Percentiles rank a stretch among this genome's conserved stretches.
These are phyloP conservation scores for Plasmopara muralis DNA, from an alignment of 352 stramenopile species.

Conservation along the genomic window DNA sequence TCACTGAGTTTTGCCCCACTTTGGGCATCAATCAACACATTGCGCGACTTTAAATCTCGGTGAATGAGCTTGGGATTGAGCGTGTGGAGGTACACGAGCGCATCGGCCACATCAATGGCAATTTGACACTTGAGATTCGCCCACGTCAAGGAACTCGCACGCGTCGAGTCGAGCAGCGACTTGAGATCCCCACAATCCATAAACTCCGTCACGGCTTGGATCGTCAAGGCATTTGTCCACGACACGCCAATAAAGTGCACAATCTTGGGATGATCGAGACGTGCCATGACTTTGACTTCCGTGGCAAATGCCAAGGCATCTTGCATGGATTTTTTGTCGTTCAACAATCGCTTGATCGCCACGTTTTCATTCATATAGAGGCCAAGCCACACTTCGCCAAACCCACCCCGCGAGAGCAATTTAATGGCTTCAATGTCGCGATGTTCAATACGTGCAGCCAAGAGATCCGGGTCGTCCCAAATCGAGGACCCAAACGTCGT, in stretches of 20 bases:
- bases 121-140: conserved; percentile 60
- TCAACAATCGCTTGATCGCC: conserved; percentile 53
- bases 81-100: conserved; percentile 66
- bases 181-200: conserved; percentile 66
- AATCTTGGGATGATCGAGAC: conserved; percentile 60
- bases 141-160: conserved; percentile 41
- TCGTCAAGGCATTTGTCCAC: conserved; percentile 53
- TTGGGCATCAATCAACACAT: conserved; percentile 56
- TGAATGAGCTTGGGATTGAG: conserved; percentile 60
- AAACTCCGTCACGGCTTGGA: conserved; percentile 59
- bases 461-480: conserved; percentile 56
- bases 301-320: conserved; percentile 51
- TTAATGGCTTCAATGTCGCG: conserved; percentile 47
- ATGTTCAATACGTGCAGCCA: conserved; percentile 53
- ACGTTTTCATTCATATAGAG: conserved; percentile 60
- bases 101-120: conserved; percentile 60
- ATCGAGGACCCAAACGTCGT: conserved; percentile 48
- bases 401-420: conserved; percentile 53
- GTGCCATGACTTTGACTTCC: conserved; percentile 52
- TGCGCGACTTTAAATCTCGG: conserved; percentile 63
- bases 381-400: conserved; percentile 64
- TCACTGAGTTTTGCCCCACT: conserved; percentile 58
- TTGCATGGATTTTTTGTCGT: conserved; percentile 47
- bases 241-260: conserved; percentile 62
- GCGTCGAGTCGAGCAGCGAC: conserved; percentile 35